Base-by-base conservation (phyloP, 176 grass and related monocot genomes). In the Lolium multiflorum region DNA sequence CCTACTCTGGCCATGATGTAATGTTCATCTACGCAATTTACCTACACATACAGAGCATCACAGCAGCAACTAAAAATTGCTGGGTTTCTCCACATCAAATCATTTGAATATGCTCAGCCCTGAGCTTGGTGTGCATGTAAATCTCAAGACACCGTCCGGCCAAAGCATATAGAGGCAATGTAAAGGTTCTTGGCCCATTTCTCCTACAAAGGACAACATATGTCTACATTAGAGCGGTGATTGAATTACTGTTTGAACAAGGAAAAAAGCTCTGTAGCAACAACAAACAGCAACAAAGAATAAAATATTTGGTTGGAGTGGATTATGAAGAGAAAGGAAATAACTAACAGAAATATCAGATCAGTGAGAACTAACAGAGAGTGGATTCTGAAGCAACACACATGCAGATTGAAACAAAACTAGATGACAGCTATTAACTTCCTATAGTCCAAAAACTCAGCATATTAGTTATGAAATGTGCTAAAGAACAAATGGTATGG, bases 161-260 rank as follows among this genome's bases (percentile, higher is more conserved):
- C 92, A 57, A 79, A 92, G 87, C 92, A 97, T 87, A 97, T 94
- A 60, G 95, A 97, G 65, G 92, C 95, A 74, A 97, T 97, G 78
- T 97, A 97, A 75, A 97, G 95, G 91, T 97, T 97, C 84, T 97
- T 97, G 74, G 95, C 86, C 95, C 95, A 97, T 90, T 97, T 97
- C 81, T 97, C 95, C 95, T 97, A 71, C 76, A 90, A 85, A 89
- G 77, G 52, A 62, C 14, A 82, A 46, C 58, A 16, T 47, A 78
- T 76, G 78, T 62, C 21, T 2, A 11, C 9, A n/a, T 81, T 71
- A 77, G 62, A 72, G n/a, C 16, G 12, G 31, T 71, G 31, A 50
- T 64, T 6, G 22, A 59, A 9, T 37, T 41, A 15, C 5, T 11
- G 56, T 67, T 79, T 65, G 25, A 55, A 21, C 28, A 67, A 66